Evolutionary conservation across 2,329 filamentous ascomycete species (phyloP).

Genomic region (Domatiomyces globalis): DNA sequence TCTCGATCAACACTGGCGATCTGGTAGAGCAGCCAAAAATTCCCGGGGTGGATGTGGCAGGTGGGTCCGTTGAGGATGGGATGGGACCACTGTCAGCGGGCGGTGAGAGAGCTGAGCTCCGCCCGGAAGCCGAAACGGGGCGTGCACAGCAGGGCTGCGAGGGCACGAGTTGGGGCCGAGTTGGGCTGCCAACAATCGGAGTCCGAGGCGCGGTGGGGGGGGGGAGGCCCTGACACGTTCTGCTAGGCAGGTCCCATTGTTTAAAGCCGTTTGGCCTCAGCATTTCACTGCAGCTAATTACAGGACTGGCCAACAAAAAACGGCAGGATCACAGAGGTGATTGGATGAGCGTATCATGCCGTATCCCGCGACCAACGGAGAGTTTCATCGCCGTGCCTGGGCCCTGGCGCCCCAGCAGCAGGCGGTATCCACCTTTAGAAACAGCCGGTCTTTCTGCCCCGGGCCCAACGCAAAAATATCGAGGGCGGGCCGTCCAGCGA

Average conservation of each 20-base stretch:
- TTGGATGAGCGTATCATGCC: background rate
- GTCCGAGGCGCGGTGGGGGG: background rate
- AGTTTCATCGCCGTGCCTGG: background rate
- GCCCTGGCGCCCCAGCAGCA: background rate
- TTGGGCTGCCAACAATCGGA: background rate
- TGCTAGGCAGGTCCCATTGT: no score
- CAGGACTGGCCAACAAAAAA: background rate
- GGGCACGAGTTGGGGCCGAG: background rate
- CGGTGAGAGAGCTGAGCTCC: background rate
- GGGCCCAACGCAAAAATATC: background rate
- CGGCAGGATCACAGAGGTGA: background rate
- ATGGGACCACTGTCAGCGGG: background rate
- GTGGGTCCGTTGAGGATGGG: background rate
- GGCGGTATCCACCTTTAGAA: background rate
- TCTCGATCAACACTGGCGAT: background rate
- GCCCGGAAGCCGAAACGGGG: background rate
- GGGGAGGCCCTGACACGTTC: no score
- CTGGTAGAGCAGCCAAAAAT: background rate
- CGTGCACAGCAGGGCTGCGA: background rate
- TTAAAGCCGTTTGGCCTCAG: background rate
- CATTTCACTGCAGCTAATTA: background rate
- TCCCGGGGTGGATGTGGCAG: background rate
- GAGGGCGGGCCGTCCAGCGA: background rate
- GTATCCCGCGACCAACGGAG: background rate
- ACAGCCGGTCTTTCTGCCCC: background rate